These are phyloP conservation scores for Claviceps capensis DNA, from an alignment of 2,329 filamentous ascomycete species.

Conservation along the genomic window DNA sequence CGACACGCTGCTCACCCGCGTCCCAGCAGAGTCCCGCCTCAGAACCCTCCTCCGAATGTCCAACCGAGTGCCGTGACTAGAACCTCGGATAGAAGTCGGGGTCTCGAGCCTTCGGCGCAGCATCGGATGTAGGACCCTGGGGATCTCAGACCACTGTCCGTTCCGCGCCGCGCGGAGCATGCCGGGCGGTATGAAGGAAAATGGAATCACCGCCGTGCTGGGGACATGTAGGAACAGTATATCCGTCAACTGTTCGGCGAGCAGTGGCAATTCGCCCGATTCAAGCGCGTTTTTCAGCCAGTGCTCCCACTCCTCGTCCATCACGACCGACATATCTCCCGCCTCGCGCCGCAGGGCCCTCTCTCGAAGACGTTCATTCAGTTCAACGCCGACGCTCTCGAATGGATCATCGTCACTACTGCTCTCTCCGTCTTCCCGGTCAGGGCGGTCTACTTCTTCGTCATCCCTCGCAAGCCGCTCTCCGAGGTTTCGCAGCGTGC, in stretches of 20 bases:
- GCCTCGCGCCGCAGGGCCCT: conserved; percentile 49
- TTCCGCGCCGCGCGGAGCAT: conserved; percentile 41
- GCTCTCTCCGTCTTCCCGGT: conserved; percentile 5
- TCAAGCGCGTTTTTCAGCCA: conserved; percentile 61
- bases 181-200: conserved; percentile 32
- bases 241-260: conserved; percentile 29
- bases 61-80: background rate
- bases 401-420: conserved; percentile 15
- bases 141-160: conserved; percentile 44
- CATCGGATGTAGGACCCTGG: conserved; percentile 39
- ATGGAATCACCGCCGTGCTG: conserved; percentile 14
- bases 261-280: conserved; percentile 33
- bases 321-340: conserved; percentile 41
- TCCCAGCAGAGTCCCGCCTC: background rate
- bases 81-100: conserved; percentile 14
- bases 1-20: conserved; percentile 1
- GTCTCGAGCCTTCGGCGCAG: conserved; percentile 33
- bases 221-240: conserved; percentile 19
- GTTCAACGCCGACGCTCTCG: conserved; percentile 43
- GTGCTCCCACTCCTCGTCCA: conserved; percentile 63
- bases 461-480: conserved; percentile 1
- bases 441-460: conserved; percentile 6
- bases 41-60: too few species aligned
- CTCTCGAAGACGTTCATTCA: conserved; percentile 52
- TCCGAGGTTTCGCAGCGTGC: conserved; percentile 9